phyloP scores from a whole-genome alignment of 2,329 filamentous ascomycete genomes.

The Nemania sp. region DNA sequence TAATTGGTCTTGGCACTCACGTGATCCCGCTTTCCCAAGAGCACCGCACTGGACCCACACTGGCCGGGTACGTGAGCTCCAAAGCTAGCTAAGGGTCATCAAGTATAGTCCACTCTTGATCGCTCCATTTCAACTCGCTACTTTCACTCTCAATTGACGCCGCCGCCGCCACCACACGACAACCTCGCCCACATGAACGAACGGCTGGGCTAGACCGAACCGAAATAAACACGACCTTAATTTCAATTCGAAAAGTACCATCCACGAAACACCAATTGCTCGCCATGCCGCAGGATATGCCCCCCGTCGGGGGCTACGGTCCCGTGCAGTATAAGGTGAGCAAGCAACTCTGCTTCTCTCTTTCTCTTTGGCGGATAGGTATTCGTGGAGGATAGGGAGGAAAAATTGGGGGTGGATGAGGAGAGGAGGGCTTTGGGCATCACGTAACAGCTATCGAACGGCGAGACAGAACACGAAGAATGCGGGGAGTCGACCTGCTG shows the following conservation, averaged over 20 bases:
- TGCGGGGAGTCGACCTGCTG: not conserved
- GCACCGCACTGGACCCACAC: slow-evolving; percentile 6
- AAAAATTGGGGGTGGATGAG: too few species aligned
- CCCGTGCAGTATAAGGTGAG: slow-evolving; percentile 96
- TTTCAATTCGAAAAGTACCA: not conserved
- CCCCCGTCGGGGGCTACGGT: slow-evolving; percentile 92
- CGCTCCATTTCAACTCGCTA: slow-evolving; percentile 14
- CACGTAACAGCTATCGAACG: too few species aligned
- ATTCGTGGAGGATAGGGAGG: not conserved
- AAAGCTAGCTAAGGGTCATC: slow-evolving; percentile 14
- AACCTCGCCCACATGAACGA: not conserved
- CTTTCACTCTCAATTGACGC: slow-evolving; percentile 19
- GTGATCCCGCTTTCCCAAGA: slow-evolving; percentile 30
- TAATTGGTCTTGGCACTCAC: slow-evolving; percentile 16
- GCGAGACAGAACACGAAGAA: not conserved
- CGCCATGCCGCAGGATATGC: slow-evolving; percentile 97
- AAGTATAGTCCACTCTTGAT: slow-evolving; percentile 11
- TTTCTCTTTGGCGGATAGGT: not conserved
- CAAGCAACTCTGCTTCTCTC: slow-evolving; percentile 38
- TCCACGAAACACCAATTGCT: slow-evolving; percentile 36
- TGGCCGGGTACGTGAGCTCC: not conserved
- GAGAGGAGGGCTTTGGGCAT: too few species aligned
- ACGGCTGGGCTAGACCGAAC: not conserved
- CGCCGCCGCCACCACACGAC: too few species aligned
- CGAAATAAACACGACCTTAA: not conserved